phyloP scores from a whole-genome alignment of 352 stramenopile genomes.

The Pythium brachiatum region DNA sequence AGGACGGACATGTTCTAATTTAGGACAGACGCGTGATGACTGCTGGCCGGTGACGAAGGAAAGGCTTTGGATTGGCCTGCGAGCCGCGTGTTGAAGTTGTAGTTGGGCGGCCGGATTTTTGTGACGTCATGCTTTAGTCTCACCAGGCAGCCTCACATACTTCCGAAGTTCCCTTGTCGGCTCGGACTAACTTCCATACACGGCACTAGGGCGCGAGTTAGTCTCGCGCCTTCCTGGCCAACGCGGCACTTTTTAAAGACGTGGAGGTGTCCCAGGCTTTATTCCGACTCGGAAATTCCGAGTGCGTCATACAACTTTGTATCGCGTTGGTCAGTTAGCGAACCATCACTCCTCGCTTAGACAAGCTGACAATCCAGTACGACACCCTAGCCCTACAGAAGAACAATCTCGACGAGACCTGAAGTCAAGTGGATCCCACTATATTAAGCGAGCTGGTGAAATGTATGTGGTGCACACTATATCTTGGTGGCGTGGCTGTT shows the following conservation, averaged over 20 bases:
- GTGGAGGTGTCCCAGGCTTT: not conserved
- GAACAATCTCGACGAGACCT: constrained; percentile 12
- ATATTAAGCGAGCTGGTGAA: not conserved
- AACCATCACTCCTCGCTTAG: not conserved
- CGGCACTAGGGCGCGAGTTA: too few species aligned
- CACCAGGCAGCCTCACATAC: too few species aligned
- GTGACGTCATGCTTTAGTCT: constrained; percentile 25
- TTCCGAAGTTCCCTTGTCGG: too few species aligned
- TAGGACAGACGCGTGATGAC: constrained; percentile 3
- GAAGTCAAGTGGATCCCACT: not conserved
- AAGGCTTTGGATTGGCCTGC: too few species aligned
- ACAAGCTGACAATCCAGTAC: not conserved
- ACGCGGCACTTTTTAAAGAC: too few species aligned
- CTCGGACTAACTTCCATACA: too few species aligned
- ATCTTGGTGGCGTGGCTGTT: not conserved
- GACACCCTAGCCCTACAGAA: constrained; percentile 11
- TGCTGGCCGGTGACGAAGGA: too few species aligned
- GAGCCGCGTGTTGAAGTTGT: constrained; percentile 21
- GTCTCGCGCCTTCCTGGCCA: too few species aligned
- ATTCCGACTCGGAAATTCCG: too few species aligned
- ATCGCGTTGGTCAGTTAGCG: not conserved
- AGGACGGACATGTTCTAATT: constrained; percentile 5
- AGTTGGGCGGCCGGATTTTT: constrained; percentile 14
- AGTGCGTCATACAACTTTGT: too few species aligned
- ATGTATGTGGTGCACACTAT: constrained; percentile 9